Evolutionary conservation across 106 monocot species (phyloP), one percentile per base, ranked within the genome.

Genomic region (Platanthera zijinensis): DNA sequence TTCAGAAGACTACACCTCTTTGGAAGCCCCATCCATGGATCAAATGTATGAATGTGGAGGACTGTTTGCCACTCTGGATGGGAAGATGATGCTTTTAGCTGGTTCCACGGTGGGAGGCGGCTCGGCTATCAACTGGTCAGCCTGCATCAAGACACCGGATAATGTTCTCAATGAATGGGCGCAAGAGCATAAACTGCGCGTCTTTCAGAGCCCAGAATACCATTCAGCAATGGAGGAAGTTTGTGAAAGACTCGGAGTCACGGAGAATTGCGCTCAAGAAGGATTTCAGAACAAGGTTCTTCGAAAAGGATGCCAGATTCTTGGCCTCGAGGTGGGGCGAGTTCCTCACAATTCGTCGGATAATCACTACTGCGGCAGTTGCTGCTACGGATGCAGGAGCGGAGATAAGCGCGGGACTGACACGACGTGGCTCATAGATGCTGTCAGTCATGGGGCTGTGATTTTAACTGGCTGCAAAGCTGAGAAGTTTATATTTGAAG

Each of bases 281-380:
- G 89, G 91, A 28, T 77, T 93, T 71, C 91, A 93, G 82, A 96
- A 96, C 74, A 84, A 84, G n/a, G 77, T 93, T 71, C 84, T 96
- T 10, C 84, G 96, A 1, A 87, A 80, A 79, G 96, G 96, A 14
- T 96, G 96, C 51, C 74, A 87, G 66, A 93, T 79, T 32, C 84
- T 96, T 17, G 91, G 91, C 14, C 85, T 87, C 11, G 52, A 87
- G 17, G 96, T 89, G 15, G 85, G 86, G 1, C 22, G 6, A 7
- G 89, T 96, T 6, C 54, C 91, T 0, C 75, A 86, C 63, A 96
- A 96, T 76, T 84, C 83, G 6, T 76, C 91, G 0, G 86, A 87
- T 61, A 59, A 39, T 9, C 93, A 96, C 70, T 93, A 75, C 77
- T 96, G 96, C 48, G 93, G 96, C 0, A 84, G 78, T 46, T 96